Percentiles rank a stretch among this genome's conserved stretches.
phyloP scores from a whole-genome alignment of 305 asterid genomes.

The Ilex paraguariensis region DNA sequence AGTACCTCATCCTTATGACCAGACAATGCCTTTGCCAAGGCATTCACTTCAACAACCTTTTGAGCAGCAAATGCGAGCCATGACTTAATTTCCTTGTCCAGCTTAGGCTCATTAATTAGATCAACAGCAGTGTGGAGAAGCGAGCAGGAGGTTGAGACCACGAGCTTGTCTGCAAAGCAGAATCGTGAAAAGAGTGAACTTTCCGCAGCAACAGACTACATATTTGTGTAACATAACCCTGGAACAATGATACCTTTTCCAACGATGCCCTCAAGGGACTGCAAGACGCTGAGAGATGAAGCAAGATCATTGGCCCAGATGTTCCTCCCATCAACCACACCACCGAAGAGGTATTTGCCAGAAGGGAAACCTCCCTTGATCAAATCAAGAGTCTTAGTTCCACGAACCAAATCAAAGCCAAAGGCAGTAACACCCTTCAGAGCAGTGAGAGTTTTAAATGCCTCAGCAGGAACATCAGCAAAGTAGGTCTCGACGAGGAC shows the following conservation, averaged over 20 bases:
- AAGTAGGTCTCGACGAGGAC: slow-evolving; percentile 3
- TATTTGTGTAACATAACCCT: not conserved
- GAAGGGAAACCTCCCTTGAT: slow-evolving; percentile 1
- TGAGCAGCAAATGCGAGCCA: slow-evolving; percentile 7
- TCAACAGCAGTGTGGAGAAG: slow-evolving; percentile 2
- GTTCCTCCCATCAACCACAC: slow-evolving; percentile 4
- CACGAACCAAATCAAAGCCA: slow-evolving; percentile 1
- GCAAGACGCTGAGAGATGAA: not conserved
- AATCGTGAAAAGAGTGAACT: not conserved
- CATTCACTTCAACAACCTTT: slow-evolving; percentile 1
- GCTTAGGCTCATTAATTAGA: not conserved
- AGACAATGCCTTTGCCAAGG: slow-evolving; percentile 1
- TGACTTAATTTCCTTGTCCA: slow-evolving; percentile 1
- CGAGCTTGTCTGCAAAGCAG: slow-evolving; percentile 1
- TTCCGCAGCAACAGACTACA: not conserved
- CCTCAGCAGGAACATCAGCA: slow-evolving; percentile 5
- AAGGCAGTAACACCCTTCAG: not conserved
- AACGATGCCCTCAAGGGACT: slow-evolving; percentile 1
- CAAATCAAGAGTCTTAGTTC: slow-evolving; percentile 3
- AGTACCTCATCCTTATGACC: slow-evolving; percentile 5
- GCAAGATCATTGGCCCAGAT: slow-evolving; percentile 7
- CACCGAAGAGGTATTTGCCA: slow-evolving; percentile 3
- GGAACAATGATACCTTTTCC: not conserved
- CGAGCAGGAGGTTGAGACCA: slow-evolving; percentile 1
- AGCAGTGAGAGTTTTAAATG: slow-evolving; percentile 1